Conservation (phyloP, 306 rosid genomes). For the Arachis stenosperma region DNA sequence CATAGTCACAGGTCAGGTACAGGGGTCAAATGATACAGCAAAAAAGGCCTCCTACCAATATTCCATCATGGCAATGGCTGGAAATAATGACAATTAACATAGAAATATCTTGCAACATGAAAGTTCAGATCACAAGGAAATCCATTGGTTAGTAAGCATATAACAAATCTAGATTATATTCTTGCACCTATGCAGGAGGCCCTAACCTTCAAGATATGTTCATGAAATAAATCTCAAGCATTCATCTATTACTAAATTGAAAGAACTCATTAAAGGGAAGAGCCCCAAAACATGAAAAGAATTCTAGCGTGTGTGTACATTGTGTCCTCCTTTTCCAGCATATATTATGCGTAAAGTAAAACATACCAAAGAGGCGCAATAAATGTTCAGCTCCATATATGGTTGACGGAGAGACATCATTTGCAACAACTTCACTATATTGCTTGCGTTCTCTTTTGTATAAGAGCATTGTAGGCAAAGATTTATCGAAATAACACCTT, state of each 20-base stretch:
- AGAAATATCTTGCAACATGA: slow-evolving; percentile 41
- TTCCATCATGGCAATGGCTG: slow-evolving; percentile 4
- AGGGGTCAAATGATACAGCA: slow-evolving; percentile 26
- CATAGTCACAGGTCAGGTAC: slow-evolving; percentile 21
- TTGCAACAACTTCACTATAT: slow-evolving; percentile 59
- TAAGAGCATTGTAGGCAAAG: slow-evolving; percentile 87
- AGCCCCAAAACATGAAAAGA: slow-evolving; percentile 9
- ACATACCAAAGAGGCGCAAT: slow-evolving; percentile 91
- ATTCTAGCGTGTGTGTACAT: slow-evolving; percentile 3
- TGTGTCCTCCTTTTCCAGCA: slow-evolving; percentile 28
- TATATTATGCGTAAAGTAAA: slow-evolving; percentile 28
- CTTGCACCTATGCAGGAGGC: slow-evolving; percentile 14
- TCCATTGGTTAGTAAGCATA: slow-evolving; percentile 15
- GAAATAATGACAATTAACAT: slow-evolving; percentile 19
- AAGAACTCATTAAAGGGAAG: background rate
- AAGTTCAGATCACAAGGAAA: slow-evolving; percentile 60
- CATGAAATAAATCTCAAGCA: slow-evolving; percentile 30
- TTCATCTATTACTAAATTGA: slow-evolving; percentile 9
- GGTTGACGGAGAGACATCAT: slow-evolving; percentile 76
- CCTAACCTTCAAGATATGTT: background rate
- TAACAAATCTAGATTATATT: slow-evolving; percentile 7
- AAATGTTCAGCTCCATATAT: slow-evolving; percentile 97
- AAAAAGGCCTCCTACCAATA: background rate
- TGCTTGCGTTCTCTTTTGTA: slow-evolving; percentile 93
- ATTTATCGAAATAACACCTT: slow-evolving; percentile 90